Evolutionary conservation across 2,329 filamentous ascomycete genomes (phyloP), one percentile per base, ranked within the genome.

Genomic region (Xylariales sp.): DNA sequence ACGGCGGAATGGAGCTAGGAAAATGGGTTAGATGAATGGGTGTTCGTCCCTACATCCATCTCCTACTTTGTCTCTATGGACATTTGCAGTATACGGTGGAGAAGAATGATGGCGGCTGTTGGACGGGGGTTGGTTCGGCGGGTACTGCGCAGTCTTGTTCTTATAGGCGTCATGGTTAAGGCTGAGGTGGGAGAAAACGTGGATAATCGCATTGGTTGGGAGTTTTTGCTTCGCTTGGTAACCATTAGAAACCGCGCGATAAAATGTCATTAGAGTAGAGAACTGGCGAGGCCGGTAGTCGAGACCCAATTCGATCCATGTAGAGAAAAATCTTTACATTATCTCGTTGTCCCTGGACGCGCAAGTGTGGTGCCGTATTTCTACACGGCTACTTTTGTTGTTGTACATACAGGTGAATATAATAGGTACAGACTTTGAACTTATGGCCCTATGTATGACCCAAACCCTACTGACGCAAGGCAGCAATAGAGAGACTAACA

Each of bases 171-270:
- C 43, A 63, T 18, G 50, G 43, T 18, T 39, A 36, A 12, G 36
- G 45, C 36, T 9, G 0, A 45, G 41, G 30, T 23, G 8, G 46
- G 36, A 23, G 28, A 45, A 28, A 12, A 30, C 14, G 6, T 23
- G 50, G 56, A 48, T 23, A 58, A 39, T 54, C 59, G 64, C 59
- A 67, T 67, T 5, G 41, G 30, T 28, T 52, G 43, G 45, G 59
- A 62, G 63, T 65, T 39, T 43, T 54, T 53, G 54, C n/a, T 54
- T 58, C 34, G 55, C 34, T 55, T 49, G 60, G 43, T 49, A 16
- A 48, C 7, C 30, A 56, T 50, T 28, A 28, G n/a, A 28, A 30
- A 39, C 4, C 23, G 39, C 39, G 4, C 14, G 8, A 49, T 32
- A 7, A 16, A 6, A 43, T 32, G 12, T 41, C 12, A 28, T 41